Evolutionary conservation across 768 basidiomycete genomes (phyloP), one percentile per base, ranked within the genome.

Genomic region (Mycena belliarum): DNA sequence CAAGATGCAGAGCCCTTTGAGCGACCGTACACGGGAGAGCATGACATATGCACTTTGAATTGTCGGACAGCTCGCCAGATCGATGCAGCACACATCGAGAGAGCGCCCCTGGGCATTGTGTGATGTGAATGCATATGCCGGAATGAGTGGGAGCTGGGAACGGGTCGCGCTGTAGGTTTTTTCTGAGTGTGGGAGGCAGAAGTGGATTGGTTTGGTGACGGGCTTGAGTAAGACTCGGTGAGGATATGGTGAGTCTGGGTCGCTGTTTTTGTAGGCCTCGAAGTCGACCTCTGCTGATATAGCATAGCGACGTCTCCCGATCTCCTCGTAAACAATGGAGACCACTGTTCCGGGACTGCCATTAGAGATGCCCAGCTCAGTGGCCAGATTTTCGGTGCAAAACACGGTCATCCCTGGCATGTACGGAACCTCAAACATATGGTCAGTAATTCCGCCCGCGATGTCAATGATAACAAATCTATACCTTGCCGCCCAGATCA

Each of bases 331-430:
- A 10, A 32, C 44, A 14, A 60, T 46, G 2, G 40, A 42, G 1
- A 60, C 44, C 15, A 60, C 49, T 37, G 53, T 59, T 6, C 58
- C 52, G 24, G 52, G 41, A 24, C 45, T 53, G 4, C 58, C 58
- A n/a, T 59, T 59, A 9, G 58, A 59, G 24, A 59, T 38, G 18
- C 58, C 58, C 7, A 59, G 52, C 38, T 59, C 58, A 4, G 58
- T 59, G 10, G 54, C 54, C 47, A 55, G 43, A 23, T 54, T 54
- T 33, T 54, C 52, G 18, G 52, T 54, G 43, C 52, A 54, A 23
- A 59, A 59, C 1, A 59, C 57, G 15, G 57, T 42, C 57, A 59
- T 59, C 18, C 57, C 57, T 1, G 57, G 57, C 15, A 59, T 29
- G 21, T 59, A 59, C 8, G 57, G 46, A 29, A 47, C 46, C 29